These are phyloP conservation scores for Aspergillus melleus DNA, from an alignment of 2,329 filamentous ascomycete genomes.

Conservation along the genomic window DNA sequence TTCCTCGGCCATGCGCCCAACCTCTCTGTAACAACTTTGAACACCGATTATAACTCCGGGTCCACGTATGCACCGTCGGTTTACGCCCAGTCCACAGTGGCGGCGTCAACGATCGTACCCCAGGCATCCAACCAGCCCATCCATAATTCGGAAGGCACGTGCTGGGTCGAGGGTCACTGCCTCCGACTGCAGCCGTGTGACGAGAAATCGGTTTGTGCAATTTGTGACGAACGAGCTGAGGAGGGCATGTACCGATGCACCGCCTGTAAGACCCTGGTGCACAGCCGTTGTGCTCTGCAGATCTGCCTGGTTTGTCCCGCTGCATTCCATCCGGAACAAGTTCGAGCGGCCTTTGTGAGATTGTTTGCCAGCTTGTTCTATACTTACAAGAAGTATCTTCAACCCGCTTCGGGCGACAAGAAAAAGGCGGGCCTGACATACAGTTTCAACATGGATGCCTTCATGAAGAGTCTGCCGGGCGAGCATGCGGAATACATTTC, in stretches of 20 bases:
- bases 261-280: slow-evolving; percentile 53
- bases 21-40: slow-evolving; percentile 46
- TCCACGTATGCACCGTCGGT: slow-evolving; percentile 52
- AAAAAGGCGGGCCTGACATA: slow-evolving; percentile 64
- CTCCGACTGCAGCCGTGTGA: slow-evolving; percentile 47
- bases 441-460: slow-evolving; percentile 67
- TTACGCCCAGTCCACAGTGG: slow-evolving; percentile 52
- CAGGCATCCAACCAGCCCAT: slow-evolving; percentile 40
- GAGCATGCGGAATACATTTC: slow-evolving; percentile 66
- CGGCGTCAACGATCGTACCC: slow-evolving; percentile 53
- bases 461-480: slow-evolving; percentile 62
- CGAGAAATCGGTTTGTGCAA: slow-evolving; percentile 45
- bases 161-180: slow-evolving; percentile 51
- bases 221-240: slow-evolving; percentile 59
- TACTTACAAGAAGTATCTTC: slow-evolving; percentile 65
- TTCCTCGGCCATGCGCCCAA: slow-evolving; percentile 64
- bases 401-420: slow-evolving; percentile 59
- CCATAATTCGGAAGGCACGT: slow-evolving; percentile 43
- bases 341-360: slow-evolving; percentile 67
- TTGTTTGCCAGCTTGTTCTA: slow-evolving; percentile 69
- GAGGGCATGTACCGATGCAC: slow-evolving; percentile 54
- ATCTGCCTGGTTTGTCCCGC: slow-evolving; percentile 66
- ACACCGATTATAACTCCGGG: slow-evolving; percentile 38
- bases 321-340: slow-evolving; percentile 66
- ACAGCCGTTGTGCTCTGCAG: slow-evolving; percentile 59